These are phyloP conservation scores for Raffaelea ambrosiae DNA, from an alignment of 2,329 filamentous ascomycete species.

Conservation along the genomic window DNA sequence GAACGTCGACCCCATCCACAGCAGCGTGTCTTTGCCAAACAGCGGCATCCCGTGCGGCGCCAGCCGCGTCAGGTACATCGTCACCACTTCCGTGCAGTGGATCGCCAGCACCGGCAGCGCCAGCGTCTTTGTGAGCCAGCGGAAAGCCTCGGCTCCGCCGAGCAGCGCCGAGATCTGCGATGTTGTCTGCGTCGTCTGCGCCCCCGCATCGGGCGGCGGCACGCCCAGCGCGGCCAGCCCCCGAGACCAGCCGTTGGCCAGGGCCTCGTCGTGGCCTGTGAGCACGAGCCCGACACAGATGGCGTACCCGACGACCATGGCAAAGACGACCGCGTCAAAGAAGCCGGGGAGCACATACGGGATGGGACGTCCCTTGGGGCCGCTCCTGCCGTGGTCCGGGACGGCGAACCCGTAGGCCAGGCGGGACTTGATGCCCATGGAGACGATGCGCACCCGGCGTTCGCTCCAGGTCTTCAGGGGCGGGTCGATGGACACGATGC, in stretches of 20 bases:
- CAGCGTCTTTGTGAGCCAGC: conserved; percentile 50
- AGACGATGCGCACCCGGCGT: conserved; percentile 60
- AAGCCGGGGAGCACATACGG: conserved; percentile 31
- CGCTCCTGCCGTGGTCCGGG: conserved; percentile 22
- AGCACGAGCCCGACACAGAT: conserved; percentile 37
- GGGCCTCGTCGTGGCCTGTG: conserved; percentile 41
- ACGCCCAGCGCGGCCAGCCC: not conserved
- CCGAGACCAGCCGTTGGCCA: conserved; percentile 35
- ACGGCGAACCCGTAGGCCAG: conserved; percentile 49
- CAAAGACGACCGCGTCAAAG: conserved; percentile 44
- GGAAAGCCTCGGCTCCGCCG: conserved; percentile 38
- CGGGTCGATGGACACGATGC: conserved; percentile 56
- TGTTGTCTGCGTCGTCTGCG: not conserved
- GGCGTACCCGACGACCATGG: conserved; percentile 45
- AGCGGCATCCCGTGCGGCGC: conserved; percentile 37
- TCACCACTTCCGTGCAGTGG: conserved; percentile 56
- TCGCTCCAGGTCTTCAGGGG: conserved; percentile 61
- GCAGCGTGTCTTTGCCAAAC: conserved; percentile 40
- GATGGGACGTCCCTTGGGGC: conserved; percentile 26
- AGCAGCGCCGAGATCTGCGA: not conserved
- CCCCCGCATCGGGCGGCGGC: conserved; percentile 9
- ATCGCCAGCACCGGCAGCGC: conserved; percentile 51
- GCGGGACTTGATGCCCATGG: conserved; percentile 55
- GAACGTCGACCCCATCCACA: conserved; percentile 44
- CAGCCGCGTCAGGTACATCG: conserved; percentile 40